Evolutionary conservation across 495 filamentous ascomycete genomes (phyloP).

Genomic region (Podospora fimiseda): DNA sequence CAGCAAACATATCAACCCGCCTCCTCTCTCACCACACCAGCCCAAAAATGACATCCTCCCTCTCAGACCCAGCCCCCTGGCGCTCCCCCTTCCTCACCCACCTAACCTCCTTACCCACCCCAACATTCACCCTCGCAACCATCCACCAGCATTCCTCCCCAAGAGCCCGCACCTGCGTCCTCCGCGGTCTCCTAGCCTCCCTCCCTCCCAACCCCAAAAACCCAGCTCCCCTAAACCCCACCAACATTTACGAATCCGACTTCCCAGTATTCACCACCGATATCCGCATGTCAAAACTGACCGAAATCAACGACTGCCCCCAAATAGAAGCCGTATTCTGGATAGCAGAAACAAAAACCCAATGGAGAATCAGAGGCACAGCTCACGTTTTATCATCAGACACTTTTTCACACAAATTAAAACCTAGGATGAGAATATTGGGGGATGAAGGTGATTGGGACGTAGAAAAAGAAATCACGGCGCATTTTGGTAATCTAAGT

Average conservation of each 20-base stretch:
- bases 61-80: conserved; percentile 50
- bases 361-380: conserved; percentile 77
- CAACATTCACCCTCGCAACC: conserved; percentile 69
- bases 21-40: conserved; percentile 7
- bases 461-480: conserved; percentile 58
- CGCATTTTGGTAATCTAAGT: conserved; percentile 80
- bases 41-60: conserved; percentile 2
- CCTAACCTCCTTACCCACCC: conserved; percentile 51
- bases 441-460: conserved; percentile 56
- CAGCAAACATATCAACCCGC: not conserved
- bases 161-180: conserved; percentile 52
- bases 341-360: conserved; percentile 59
- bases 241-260: conserved; percentile 65
- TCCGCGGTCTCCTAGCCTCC: conserved; percentile 73
- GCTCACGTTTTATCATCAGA: conserved; percentile 63
- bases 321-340: conserved; percentile 78
- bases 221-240: conserved; percentile 54
- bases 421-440: conserved; percentile 19
- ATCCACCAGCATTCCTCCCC: conserved; percentile 42
- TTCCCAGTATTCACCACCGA: conserved; percentile 81
- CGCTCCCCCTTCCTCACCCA: conserved; percentile 59
- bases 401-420: too few relatives aligned
- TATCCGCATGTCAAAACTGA: conserved; percentile 73
- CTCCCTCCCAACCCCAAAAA: conserved; percentile 65
- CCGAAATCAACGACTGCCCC: conserved; percentile 53